Evolutionary conservation across 2,329 filamentous ascomycete genomes (phyloP), one percentile per base, ranked within the genome.

Genomic region (Trichoderma sp.): DNA sequence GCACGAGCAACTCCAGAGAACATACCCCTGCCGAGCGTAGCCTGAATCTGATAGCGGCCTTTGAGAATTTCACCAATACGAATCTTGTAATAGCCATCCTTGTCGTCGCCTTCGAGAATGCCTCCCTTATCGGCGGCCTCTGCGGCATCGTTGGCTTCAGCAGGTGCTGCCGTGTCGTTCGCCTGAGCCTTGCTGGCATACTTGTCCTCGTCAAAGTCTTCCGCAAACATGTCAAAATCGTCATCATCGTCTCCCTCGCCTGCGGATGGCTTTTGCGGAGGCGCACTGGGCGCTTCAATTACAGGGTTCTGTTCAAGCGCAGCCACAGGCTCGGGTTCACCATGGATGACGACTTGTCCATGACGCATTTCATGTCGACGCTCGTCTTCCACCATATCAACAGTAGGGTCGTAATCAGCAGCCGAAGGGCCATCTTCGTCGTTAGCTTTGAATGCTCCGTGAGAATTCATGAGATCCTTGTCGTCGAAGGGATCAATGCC

Each of bases 1-100:
- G 96, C 96, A 72, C 93, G 90, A 65, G 96, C 93, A n/a, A 99
- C 96, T 10, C 93, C 94, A 0, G 96, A 97, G 79, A 97, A 99
- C 87, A 97, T 97, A 75, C 96, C 96, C 80, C 93, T 94, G 72
- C 96, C 96, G 27, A 99, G 86, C 64, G 91, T 91, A 70, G 94
- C 89, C 78, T 95, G 91, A 37, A 99, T 89, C 77, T 96, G 92
- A 79, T 98, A 98, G 40, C 94, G 91, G 35, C 90, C 90, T 74
- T 97, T 92, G 72, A 99, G 86, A 63, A 98, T 83, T 82, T 99
- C 96, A 76, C 95, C 94, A 52, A 94, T 89, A 69, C 96, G 93
- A 69, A 97, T 90, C 80, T 96, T 96, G 84, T 98, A 99, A 79
- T 98, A 98, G 6, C 95, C 96, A 76, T 99, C 94, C 64, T 91